A percentile compares a stretch with the other conserved stretches of the same genome.
These are phyloP conservation scores for Wallacemonas sp. DNA, from an alignment of 208 protist genomes.

Conservation along the genomic window DNA sequence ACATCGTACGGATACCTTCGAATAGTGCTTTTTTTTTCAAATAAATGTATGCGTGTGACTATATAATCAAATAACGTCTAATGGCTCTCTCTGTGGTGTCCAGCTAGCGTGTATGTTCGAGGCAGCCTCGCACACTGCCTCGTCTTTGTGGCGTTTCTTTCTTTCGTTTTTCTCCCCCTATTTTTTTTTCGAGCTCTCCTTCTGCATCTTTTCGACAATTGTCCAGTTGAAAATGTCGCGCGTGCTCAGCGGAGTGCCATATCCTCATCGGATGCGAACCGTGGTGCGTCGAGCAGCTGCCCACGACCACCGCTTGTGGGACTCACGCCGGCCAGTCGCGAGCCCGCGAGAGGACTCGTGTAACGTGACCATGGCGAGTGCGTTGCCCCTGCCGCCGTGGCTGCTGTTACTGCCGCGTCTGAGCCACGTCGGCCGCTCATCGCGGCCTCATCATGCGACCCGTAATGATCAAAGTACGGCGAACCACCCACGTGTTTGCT, in stretches of 20 bases:
- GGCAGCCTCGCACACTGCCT: too few species aligned
- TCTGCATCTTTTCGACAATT: too few species aligned
- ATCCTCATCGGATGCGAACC: conserved; percentile 1
- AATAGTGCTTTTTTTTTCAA: too few species aligned
- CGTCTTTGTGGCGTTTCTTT: too few species aligned
- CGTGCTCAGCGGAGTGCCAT: conserved; percentile 3
- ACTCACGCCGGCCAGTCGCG: not conserved
- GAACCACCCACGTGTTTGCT: not conserved
- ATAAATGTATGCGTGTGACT: not conserved
- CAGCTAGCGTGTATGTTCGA: too few species aligned
- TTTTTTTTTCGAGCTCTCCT: too few species aligned
- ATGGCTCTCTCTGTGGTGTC: too few species aligned
- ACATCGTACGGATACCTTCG: too few species aligned
- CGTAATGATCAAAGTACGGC: not conserved
- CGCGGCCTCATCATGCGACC: not conserved
- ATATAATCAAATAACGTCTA: not conserved
- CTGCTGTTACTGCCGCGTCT: too few species aligned
- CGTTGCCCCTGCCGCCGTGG: not conserved
- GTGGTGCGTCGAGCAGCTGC: not conserved
- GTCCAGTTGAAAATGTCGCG: too few species aligned
- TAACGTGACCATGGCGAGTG: not conserved
- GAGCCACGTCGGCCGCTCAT: not conserved
- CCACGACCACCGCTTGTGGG: not conserved
- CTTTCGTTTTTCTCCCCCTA: too few species aligned
- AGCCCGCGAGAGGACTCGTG: not conserved